These are phyloP conservation scores for Omphalotus guepiniiformis DNA, from an alignment of 768 basidiomycete species.

Conservation along the genomic window DNA sequence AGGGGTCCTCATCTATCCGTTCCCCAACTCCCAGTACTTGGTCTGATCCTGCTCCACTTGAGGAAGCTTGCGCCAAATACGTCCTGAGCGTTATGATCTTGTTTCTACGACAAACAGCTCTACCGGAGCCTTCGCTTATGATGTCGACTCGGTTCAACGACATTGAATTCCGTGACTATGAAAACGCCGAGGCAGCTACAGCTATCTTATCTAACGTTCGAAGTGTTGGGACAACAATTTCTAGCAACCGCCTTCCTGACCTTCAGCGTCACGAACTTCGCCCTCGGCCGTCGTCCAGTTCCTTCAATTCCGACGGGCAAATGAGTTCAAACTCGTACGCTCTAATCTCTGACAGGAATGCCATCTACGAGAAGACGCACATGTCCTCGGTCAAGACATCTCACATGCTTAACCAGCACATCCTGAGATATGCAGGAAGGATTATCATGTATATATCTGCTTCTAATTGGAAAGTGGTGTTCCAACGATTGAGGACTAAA, in stretches of 20 bases:
- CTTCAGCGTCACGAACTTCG: conserved; percentile 25
- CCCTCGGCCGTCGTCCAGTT: conserved; percentile 32
- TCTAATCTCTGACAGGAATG: conserved; percentile 33
- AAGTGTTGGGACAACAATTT: conserved; percentile 11
- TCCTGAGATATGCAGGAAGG: conserved; percentile 69
- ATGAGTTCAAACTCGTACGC: conserved; percentile 36
- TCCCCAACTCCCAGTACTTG: conserved; percentile 38
- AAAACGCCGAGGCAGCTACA: conserved; percentile 43
- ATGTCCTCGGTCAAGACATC: conserved; percentile 54
- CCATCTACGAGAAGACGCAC: conserved; percentile 59
- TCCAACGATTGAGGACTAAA: conserved; percentile 62
- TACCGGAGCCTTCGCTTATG: conserved; percentile 50
- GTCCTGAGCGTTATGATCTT: conserved; percentile 77
- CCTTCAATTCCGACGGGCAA: conserved; percentile 29
- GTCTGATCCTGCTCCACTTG: conserved; percentile 68
- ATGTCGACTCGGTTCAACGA: conserved; percentile 58
- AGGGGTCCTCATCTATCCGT: conserved; percentile 40
- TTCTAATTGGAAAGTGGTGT: conserved; percentile 81
- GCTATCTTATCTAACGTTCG: conserved; percentile 15
- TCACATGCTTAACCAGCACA: conserved; percentile 52
- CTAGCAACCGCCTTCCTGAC: conserved; percentile 6
- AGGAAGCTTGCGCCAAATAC: conserved; percentile 79
- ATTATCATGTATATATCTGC: conserved; percentile 86
- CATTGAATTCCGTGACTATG: conserved; percentile 68
- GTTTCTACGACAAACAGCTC: conserved; percentile 71